Evolutionary conservation across 208 protist genomes (phyloP).

Genomic region (Angomonas desouzai): DNA sequence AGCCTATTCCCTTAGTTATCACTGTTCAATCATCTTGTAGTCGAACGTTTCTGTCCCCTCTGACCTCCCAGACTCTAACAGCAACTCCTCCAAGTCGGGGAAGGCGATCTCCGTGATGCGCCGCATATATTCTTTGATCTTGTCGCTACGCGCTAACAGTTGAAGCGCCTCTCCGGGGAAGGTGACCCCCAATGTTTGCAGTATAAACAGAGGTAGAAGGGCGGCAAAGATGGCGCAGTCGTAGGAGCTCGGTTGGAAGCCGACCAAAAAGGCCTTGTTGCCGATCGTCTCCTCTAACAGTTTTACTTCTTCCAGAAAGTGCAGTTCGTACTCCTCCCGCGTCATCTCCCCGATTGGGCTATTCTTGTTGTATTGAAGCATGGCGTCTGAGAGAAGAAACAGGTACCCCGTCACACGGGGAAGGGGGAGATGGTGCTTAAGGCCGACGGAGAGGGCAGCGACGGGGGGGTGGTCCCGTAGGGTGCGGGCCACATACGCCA

Average conservation of each 20-base stretch:
- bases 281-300: constrained; percentile 1
- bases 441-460: background rate
- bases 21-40: background rate
- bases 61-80: background rate
- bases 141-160: background rate
- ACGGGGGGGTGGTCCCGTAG: constrained; percentile 1
- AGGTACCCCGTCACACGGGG: background rate
- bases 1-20: too few relatives aligned
- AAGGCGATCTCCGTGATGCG: constrained; percentile 1
- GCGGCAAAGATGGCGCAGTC: background rate
- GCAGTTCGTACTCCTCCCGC: background rate
- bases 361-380: background rate
- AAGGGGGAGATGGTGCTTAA: background rate
- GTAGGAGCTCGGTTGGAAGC: constrained; percentile 1
- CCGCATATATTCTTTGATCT: constrained; percentile 3
- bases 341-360: background rate
- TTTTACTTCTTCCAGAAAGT: constrained; percentile 2
- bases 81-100: constrained; percentile 3
- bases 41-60: background rate
- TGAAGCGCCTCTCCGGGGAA: background rate
- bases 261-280: constrained; percentile 2
- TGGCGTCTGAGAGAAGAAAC: constrained; percentile 1
- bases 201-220: background rate
- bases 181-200: background rate
- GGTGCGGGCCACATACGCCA: background rate